phyloP scores from a whole-genome alignment of 1,139 yeast genomes.

The Magnusiomyces clavatus region DNA sequence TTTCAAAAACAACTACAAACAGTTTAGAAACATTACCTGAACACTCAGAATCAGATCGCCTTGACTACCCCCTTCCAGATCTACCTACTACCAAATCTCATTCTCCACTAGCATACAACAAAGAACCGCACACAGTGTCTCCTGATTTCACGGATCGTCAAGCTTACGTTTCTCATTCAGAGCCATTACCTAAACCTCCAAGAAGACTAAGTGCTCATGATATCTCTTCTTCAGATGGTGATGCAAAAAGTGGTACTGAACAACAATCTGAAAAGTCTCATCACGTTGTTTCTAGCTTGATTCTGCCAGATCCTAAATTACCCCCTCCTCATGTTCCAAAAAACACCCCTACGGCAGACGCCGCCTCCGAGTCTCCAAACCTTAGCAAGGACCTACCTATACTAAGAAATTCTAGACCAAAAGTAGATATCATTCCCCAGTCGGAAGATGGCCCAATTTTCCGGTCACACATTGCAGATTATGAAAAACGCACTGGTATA shows the following conservation, averaged over 20 bases:
- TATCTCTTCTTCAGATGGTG: neutral
- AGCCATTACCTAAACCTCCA: too few species aligned
- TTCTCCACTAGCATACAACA: neutral
- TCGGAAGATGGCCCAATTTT: slow-evolving; percentile 71
- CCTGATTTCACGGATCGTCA: slow-evolving; percentile 3
- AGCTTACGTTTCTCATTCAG: neutral
- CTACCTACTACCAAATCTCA: neutral
- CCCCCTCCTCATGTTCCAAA: slow-evolving; percentile 1
- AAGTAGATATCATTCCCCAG: slow-evolving; percentile 30
- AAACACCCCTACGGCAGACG: slow-evolving; percentile 3
- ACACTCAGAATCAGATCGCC: neutral
- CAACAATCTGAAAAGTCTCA: too few species aligned
- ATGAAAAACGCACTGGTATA: slow-evolving; percentile 47
- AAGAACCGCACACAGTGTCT: neutral
- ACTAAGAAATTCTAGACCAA: slow-evolving; percentile 22
- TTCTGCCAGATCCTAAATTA: slow-evolving; percentile 7
- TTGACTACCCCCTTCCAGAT: neutral
- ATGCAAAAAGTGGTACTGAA: neutral
- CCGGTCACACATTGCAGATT: slow-evolving; percentile 45
- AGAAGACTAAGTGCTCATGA: neutral
- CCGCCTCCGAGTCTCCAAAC: neutral
- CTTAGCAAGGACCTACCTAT: neutral
- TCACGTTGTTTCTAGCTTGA: slow-evolving; percentile 8
- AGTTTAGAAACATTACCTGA: neutral
- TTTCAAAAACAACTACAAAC: neutral